phyloP scores from a whole-genome alignment of 2,329 filamentous ascomycete genomes.

The Decorospora gaudefroyi region DNA sequence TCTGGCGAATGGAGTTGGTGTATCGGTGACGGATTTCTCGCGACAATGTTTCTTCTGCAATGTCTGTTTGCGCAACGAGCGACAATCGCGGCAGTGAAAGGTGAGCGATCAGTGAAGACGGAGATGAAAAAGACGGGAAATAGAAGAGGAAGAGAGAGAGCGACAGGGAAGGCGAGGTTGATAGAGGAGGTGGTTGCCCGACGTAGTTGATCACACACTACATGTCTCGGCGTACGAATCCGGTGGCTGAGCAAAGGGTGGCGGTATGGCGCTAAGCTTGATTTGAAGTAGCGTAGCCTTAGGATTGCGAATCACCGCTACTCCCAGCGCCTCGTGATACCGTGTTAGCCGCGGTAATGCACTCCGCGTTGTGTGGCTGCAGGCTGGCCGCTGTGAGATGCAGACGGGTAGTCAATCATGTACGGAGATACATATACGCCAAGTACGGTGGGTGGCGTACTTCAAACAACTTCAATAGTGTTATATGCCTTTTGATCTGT shows the following conservation, averaged over 20 bases:
- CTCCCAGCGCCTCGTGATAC: slow-evolving; percentile 1
- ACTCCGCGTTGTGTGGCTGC: too few species aligned
- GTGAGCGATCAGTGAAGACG: background rate
- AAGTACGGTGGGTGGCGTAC: too few species aligned
- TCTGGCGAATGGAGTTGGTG: background rate
- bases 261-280: slow-evolving; percentile 9
- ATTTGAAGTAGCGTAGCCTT: background rate
- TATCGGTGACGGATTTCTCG: background rate
- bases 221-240: slow-evolving; percentile 16
- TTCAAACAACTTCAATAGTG: too few species aligned
- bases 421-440: background rate
- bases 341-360: slow-evolving; percentile 5
- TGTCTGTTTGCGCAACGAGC: background rate
- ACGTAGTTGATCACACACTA: slow-evolving; percentile 13
- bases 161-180: background rate
- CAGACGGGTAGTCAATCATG: too few species aligned
- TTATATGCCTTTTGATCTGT: too few species aligned
- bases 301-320: slow-evolving; percentile 2
- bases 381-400: too few species aligned
- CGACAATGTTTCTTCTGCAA: too few species aligned
- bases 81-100: background rate
- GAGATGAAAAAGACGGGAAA: slow-evolving; percentile 1
- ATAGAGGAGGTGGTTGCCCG: background rate
- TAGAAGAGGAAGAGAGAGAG: slow-evolving; percentile 1
- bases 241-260: slow-evolving; percentile 16